These are phyloP conservation scores for Licmophora abbreviata DNA, from an alignment of 108 stramenopile species.

Conservation along the genomic window DNA sequence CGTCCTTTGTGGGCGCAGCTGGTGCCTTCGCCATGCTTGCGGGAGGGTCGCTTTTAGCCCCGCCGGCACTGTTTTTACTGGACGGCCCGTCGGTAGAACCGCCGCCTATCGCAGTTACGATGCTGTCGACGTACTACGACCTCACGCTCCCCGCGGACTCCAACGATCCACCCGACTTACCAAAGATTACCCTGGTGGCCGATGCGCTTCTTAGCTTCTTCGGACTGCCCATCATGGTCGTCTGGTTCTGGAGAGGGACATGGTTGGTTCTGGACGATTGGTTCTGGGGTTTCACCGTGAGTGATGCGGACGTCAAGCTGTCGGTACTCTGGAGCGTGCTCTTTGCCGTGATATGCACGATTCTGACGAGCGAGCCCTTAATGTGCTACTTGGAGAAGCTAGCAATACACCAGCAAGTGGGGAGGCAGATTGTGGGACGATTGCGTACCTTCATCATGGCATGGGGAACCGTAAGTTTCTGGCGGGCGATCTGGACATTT, in stretches of 20 bases:
- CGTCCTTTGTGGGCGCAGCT: conserved; percentile 12
- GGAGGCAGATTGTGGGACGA: conserved; percentile 9
- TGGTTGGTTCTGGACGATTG: conserved; percentile 16
- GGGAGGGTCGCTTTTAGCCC: conserved; percentile 16
- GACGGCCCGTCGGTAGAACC: conserved; percentile 21
- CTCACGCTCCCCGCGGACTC: conserved; percentile 7
- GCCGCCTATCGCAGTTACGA: conserved; percentile 20
- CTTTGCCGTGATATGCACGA: neutral
- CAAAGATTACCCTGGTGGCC: neutral
- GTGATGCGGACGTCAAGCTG: conserved; percentile 9
- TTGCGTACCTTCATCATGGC: conserved; percentile 15
- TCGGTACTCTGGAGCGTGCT: conserved; percentile 15
- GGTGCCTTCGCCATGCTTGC: neutral
- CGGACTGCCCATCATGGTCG: conserved; percentile 14
- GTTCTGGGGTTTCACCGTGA: conserved; percentile 19
- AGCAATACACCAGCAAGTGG: neutral
- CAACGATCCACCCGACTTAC: neutral
- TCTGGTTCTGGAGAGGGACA: conserved; percentile 26
- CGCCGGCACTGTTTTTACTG: conserved; percentile 25
- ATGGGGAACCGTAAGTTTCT: conserved; percentile 15
- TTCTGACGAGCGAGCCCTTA: conserved; percentile 7
- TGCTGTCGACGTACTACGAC: conserved; percentile 10
- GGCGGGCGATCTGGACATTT: conserved; percentile 21
- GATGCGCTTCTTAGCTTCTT: conserved; percentile 18
- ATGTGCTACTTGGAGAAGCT: conserved; percentile 1